These are phyloP conservation scores for Backusella liffmaniae DNA, from an alignment of 192 early-diverging fungal species.

Conservation along the genomic window DNA sequence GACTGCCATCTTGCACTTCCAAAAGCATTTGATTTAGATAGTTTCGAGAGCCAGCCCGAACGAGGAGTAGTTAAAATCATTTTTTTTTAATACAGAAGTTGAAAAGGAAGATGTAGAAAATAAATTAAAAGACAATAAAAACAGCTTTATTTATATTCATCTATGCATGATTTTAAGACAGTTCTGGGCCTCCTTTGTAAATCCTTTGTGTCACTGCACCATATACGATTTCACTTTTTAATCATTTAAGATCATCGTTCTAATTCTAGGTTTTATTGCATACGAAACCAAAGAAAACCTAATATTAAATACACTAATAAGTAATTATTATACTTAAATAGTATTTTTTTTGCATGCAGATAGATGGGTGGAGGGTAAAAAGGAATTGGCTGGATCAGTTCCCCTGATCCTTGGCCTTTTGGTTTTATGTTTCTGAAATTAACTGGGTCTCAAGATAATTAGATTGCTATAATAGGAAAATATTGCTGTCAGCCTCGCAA, in stretches of 20 bases:
- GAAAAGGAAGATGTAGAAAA: neutral
- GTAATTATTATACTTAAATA: neutral
- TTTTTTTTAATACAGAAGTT: neutral
- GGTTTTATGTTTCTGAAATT: neutral
- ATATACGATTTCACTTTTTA: neutral
- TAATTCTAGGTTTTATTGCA: neutral
- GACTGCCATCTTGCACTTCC: slow-evolving; percentile 24
- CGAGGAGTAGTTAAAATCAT: neutral
- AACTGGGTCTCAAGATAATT: neutral
- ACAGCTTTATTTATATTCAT: neutral
- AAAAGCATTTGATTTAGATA: slow-evolving; percentile 14
- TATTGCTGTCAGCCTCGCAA: neutral
- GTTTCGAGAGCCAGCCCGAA: slow-evolving; percentile 6
- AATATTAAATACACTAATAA: neutral
- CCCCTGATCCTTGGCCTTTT: neutral
- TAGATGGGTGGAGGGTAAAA: neutral
- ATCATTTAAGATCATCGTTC: neutral
- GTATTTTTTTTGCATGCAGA: neutral
- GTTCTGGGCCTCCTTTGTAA: neutral
- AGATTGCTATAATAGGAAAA: neutral
- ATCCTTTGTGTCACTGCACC: neutral
- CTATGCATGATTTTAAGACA: neutral
- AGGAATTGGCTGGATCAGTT: neutral
- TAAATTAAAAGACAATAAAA: slow-evolving; percentile 1
- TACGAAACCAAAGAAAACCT: neutral